Evolutionary conservation across 2,329 filamentous ascomycete species (phyloP).

Genomic region (Paecilomyces formosus): DNA sequence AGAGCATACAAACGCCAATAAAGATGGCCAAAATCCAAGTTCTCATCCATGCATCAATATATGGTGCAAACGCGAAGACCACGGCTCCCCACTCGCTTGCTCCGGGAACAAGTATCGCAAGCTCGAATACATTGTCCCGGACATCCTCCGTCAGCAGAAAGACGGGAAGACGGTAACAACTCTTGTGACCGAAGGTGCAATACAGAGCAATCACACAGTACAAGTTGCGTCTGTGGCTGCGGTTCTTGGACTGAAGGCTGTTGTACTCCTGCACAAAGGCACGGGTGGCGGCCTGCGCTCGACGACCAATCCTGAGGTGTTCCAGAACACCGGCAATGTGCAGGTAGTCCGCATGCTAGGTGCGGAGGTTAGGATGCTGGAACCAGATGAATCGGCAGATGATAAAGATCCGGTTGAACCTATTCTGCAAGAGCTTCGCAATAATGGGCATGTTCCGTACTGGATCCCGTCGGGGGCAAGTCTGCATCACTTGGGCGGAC

Average conservation of each 20-base stretch:
- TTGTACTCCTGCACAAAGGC: slow-evolving; percentile 19
- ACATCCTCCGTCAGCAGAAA: slow-evolving; percentile 20
- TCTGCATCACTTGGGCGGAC: slow-evolving; percentile 22
- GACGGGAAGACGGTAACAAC: slow-evolving; percentile 13
- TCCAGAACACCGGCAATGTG: slow-evolving; percentile 18
- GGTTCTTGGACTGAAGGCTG: slow-evolving; percentile 16
- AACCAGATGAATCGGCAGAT: slow-evolving; percentile 47
- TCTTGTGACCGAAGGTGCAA: slow-evolving; percentile 27
- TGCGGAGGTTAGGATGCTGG: slow-evolving; percentile 44
- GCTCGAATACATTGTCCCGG: slow-evolving; percentile 29
- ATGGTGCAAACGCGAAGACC: slow-evolving; percentile 28
- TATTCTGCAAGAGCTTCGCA: slow-evolving; percentile 16
- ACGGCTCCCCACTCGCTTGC: slow-evolving; percentile 24
- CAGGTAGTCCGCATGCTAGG: slow-evolving; percentile 21
- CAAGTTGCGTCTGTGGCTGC: slow-evolving; percentile 24
- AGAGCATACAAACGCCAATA: not conserved
- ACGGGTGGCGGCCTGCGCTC: slow-evolving; percentile 19
- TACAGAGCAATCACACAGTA: slow-evolving; percentile 31
- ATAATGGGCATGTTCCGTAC: slow-evolving; percentile 16
- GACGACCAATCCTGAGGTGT: slow-evolving; percentile 10
- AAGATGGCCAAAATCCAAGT: not conserved
- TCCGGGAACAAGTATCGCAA: slow-evolving; percentile 33
- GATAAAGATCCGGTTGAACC: slow-evolving; percentile 41
- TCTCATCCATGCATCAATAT: slow-evolving; percentile 13
- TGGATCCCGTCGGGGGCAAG: slow-evolving; percentile 31